Conservation (phyloP, 108 stramenopile genomes). For the Cyclotella sp. region DNA sequence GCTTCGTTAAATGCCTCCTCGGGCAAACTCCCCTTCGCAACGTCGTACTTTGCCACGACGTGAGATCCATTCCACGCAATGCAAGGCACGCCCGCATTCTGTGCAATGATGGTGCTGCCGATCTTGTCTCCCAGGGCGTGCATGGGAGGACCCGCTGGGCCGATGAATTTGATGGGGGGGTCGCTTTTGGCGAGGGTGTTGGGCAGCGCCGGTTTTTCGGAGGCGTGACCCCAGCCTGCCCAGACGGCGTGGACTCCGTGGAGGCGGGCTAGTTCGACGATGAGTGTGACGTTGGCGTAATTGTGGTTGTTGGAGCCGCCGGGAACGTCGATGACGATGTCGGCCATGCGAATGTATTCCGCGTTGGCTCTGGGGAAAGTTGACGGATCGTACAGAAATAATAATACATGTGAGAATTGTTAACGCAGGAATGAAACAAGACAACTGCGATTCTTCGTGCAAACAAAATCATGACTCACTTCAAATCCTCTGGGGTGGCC, state of each 20-base stretch:
- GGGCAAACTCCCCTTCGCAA: constrained; percentile 77
- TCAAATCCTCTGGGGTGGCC: constrained; percentile 98
- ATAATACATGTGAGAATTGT: not conserved
- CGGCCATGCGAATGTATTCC: constrained; percentile 99
- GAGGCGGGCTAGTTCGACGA: constrained; percentile 97
- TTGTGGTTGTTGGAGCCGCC: constrained; percentile 99
- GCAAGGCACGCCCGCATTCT: constrained; percentile 96
- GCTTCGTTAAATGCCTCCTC: constrained; percentile 88
- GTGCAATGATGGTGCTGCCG: constrained; percentile 98
- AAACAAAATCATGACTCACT: constrained; percentile 61
- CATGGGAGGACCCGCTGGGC: constrained; percentile 98
- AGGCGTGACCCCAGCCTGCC: constrained; percentile 99
- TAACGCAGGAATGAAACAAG: too few species aligned
- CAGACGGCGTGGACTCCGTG: constrained; percentile 99
- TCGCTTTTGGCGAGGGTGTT: constrained; percentile 80
- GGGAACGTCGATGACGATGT: constrained; percentile 99
- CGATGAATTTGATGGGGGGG: constrained; percentile 96
- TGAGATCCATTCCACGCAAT: constrained; percentile 97
- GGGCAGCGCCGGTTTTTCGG: constrained; percentile 96
- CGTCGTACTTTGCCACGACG: constrained; percentile 83
- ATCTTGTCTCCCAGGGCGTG: constrained; percentile 99
- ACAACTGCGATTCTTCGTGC: not conserved
- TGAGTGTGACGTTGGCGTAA: constrained; percentile 99
- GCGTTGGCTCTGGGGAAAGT: constrained; percentile 91
- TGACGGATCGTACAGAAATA: constrained; percentile 38